These are phyloP conservation scores for Craspedostauros australis DNA, from an alignment of 108 stramenopile genomes.

Conservation along the genomic window DNA sequence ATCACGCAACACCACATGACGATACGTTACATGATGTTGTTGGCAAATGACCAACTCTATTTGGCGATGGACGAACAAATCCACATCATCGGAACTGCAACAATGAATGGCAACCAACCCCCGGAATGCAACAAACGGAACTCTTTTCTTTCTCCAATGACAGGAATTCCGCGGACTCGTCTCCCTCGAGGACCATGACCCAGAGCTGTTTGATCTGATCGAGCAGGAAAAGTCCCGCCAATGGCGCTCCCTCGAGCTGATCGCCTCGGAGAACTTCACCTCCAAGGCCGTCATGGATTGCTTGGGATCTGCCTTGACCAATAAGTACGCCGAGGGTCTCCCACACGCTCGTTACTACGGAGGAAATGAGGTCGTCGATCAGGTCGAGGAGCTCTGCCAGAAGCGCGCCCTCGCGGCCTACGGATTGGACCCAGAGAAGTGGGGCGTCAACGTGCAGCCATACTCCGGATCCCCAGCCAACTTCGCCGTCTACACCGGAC, in stretches of 20 bases:
- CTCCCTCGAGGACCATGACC: constrained; percentile 95
- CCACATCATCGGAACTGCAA: neutral
- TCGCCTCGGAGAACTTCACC: constrained; percentile 99
- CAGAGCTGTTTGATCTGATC: constrained; percentile 93
- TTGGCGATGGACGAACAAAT: neutral
- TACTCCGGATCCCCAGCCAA: constrained; percentile 98
- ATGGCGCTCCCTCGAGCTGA: constrained; percentile 95
- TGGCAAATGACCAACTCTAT: neutral
- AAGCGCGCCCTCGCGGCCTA: constrained; percentile 95
- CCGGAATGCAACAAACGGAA: too few relatives aligned
- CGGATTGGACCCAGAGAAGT: constrained; percentile 89
- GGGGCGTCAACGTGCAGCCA: constrained; percentile 99
- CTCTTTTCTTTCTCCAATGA: neutral
- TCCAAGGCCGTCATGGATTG: constrained; percentile 97
- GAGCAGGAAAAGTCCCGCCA: constrained; percentile 93
- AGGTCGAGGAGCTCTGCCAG: constrained; percentile 95
- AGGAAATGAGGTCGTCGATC: constrained; percentile 94
- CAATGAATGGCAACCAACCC: too few relatives aligned
- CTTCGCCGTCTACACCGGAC: constrained; percentile 98
- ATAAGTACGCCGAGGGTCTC: constrained; percentile 99
- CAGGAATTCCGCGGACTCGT: constrained; percentile 86
- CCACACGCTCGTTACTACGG: constrained; percentile 99
- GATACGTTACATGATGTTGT: neutral
- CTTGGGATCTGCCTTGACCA: constrained; percentile 96
- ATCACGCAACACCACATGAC: neutral